Evolutionary conservation across 208 protist genomes (phyloP), one percentile per base, ranked within the genome.

Genomic region (Acanthamoeba quina): DNA sequence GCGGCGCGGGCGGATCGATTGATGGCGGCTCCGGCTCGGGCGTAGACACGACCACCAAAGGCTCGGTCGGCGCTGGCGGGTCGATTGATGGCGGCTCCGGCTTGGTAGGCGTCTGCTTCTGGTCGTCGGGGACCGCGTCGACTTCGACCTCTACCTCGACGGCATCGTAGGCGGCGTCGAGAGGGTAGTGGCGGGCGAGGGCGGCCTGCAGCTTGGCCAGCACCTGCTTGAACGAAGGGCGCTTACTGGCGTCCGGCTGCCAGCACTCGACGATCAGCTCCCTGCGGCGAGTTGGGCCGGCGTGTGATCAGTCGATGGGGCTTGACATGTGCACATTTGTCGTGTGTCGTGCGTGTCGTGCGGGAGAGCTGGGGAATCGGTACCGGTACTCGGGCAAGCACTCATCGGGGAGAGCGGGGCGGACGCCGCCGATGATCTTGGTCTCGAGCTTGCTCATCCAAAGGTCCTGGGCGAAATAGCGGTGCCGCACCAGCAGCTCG

Each of bases 371-470:
- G 4, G 37, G 17, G 31, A 58, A 54, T 64, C 1, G 17, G n/a
- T 88, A 88, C 54, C 31, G 44, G 49, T 93, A 95, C 34, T 96
- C 80, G n/a, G 64, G 93, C 9, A 94, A 7, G 49, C 70, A 68
- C 29, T 94, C 72, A 1, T 34, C 15, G 21, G 95, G 95, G 21
- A 96, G 10, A 13, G 74, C 44, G 29, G 95, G 95, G 37, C 95
- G 85, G 31, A 54, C 26, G 13, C 94, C 95, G 37, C 91, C 78
- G 5, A 68, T 90, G 47, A 95, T 94, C 49, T 93, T 54, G 54
- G 64, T 41, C 44, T 95, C 95, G 4, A 95, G 49, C 64, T 90
- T 89, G 34, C 80, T 93, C 94, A 95, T 95, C 56, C 90, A 95
- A 2, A 56, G 37, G 31, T 94, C 91, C 2, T 85, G 78, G 29